Evolutionary conservation across 2,329 filamentous ascomycete species (phyloP).

Genomic region (Aspergillus novoparasiticus): DNA sequence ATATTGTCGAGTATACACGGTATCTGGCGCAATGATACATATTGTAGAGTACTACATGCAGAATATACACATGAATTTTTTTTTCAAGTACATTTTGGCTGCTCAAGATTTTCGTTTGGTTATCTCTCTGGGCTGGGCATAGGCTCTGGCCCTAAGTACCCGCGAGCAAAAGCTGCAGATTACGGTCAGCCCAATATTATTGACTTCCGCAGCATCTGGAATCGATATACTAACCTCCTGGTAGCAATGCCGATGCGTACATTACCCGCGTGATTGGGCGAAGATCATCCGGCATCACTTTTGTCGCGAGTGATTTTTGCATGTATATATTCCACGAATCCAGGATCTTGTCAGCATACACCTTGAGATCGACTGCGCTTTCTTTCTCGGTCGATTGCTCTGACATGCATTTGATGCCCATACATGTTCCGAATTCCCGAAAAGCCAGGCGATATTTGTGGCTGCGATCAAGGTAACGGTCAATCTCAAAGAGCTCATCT

Average conservation of each 20-base stretch:
- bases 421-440: constrained; percentile 56
- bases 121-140: constrained; percentile 1
- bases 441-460: constrained; percentile 51
- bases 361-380: constrained; percentile 31
- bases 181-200: not conserved
- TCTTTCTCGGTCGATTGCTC: constrained; percentile 38
- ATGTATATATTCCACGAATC: constrained; percentile 43
- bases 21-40: not conserved
- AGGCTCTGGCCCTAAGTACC: constrained; percentile 41
- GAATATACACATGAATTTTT: constrained; percentile 2
- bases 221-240: constrained; percentile 52
- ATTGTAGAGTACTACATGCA: not conserved
- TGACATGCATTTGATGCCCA: constrained; percentile 51
- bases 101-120: not conserved
- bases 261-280: constrained; percentile 59
- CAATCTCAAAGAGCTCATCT: constrained; percentile 41
- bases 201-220: not conserved
- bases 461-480: constrained; percentile 38
- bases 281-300: constrained; percentile 46
- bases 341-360: constrained; percentile 39
- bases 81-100: not conserved
- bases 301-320: constrained; percentile 35
- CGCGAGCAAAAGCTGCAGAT: constrained; percentile 35
- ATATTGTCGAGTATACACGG: not conserved
- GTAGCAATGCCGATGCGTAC: constrained; percentile 59